A percentile compares a stretch with the other conserved stretches of the same genome.
phyloP scores from a whole-genome alignment of 805 yeast genomes.

The Diddensiella santjacobensis region DNA sequence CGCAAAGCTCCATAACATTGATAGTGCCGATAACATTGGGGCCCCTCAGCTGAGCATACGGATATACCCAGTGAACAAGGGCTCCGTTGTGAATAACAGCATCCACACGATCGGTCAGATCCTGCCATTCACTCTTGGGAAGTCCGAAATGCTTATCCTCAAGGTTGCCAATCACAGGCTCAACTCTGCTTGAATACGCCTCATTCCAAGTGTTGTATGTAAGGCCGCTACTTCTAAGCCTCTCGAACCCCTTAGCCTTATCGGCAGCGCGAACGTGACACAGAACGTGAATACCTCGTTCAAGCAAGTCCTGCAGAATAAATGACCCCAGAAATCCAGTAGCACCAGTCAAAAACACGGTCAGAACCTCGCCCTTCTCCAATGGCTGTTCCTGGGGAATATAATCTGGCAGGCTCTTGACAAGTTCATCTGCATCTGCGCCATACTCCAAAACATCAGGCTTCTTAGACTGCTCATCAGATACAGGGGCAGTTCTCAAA shows the following conservation, averaged over 20 bases:
- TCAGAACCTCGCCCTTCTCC: conserved; percentile 39
- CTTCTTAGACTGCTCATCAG: conserved; percentile 33
- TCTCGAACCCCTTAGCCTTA: conserved; percentile 63
- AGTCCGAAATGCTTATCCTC: conserved; percentile 72
- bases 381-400: conserved; percentile 45
- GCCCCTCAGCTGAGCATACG: conserved; percentile 83
- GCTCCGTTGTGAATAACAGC: conserved; percentile 95
- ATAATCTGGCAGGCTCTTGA: conserved; percentile 40
- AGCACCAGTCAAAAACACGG: conserved; percentile 87
- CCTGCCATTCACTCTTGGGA: conserved; percentile 50
- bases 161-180: conserved; percentile 80
- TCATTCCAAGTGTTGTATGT: conserved; percentile 83
- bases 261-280: conserved; percentile 90
- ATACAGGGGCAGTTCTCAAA: conserved; percentile 21
- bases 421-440: conserved; percentile 63
- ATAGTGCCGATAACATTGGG: conserved; percentile 89
- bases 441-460: conserved; percentile 47
- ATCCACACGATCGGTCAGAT: conserved; percentile 60
- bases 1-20: conserved; percentile 74
- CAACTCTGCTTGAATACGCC: conserved; percentile 51
- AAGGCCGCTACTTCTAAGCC: conserved; percentile 69
- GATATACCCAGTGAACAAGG: conserved; percentile 97
- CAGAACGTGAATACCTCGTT: conserved; percentile 57
- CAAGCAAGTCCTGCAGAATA: conserved; percentile 71
- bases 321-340: conserved; percentile 97